Evolutionary conservation across 2,329 filamentous ascomycete genomes (phyloP).

Genomic region (Colletotrichum musae): DNA sequence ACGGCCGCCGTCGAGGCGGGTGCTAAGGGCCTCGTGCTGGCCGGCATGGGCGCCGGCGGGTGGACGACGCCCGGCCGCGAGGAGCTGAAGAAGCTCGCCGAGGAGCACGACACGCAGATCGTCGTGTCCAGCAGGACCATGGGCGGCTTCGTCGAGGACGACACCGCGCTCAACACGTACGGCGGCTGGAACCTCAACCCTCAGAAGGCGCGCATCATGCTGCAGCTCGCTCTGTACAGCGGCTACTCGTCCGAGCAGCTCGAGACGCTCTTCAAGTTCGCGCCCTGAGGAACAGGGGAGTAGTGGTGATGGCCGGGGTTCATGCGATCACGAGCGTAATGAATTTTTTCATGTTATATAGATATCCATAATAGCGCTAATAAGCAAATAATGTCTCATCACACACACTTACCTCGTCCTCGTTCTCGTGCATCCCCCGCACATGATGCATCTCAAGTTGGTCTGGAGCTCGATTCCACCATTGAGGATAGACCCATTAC

Average conservation of each 20-base stretch:
- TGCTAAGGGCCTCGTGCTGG: conserved; percentile 68
- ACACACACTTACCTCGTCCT: too few species aligned
- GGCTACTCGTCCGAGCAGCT: conserved; percentile 36
- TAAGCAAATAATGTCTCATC: not conserved
- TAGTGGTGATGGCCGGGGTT: not conserved
- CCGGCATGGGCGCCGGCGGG: conserved; percentile 68
- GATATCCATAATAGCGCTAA: conserved; percentile 6
- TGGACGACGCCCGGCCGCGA: conserved; percentile 56
- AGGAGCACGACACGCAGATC: conserved; percentile 62
- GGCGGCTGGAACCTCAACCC: conserved; percentile 67
- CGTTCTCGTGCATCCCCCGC: too few species aligned
- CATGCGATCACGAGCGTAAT: conserved; percentile 4
- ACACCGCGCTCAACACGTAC: conserved; percentile 56
- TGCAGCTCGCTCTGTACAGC: conserved; percentile 56
- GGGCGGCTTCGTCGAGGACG: conserved; percentile 65
- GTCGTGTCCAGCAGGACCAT: conserved; percentile 66
- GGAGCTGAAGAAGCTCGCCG: conserved; percentile 60
- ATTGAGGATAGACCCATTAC: not conserved
- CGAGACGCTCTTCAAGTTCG: conserved; percentile 35
- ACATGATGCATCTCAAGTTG: too few species aligned
- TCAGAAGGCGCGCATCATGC: conserved; percentile 67
- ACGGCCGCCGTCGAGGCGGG: conserved; percentile 63
- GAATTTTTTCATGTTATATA: conserved; percentile 5
- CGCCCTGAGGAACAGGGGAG: conserved; percentile 4
- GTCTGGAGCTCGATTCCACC: not conserved